phyloP scores from a whole-genome alignment of 345 rosid species.

The Euphorbia peplus region DNA sequence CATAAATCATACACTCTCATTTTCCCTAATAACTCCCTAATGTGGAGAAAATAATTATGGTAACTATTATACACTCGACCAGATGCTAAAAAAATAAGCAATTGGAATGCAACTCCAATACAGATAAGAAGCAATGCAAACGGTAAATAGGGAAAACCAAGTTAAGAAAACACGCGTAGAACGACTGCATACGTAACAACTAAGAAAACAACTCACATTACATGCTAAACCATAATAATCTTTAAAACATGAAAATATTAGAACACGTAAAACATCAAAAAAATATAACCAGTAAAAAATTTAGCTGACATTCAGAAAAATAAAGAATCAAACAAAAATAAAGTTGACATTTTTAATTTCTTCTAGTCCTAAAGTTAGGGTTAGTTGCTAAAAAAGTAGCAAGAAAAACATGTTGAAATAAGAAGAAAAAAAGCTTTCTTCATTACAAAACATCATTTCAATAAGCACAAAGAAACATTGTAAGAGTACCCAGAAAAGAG shows the following conservation, averaged over 20 bases:
- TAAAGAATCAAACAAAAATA: background rate
- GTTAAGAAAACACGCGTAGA: background rate
- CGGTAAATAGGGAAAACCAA: background rate
- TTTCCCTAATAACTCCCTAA: background rate
- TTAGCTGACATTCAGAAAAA: background rate
- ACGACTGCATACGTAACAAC: too few relatives aligned
- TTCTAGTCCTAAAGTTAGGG: background rate
- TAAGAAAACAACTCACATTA: too few relatives aligned
- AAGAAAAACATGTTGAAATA: background rate
- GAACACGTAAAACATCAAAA: constrained; percentile 2
- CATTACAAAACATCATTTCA: too few relatives aligned
- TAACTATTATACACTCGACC: background rate
- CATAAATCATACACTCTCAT: background rate
- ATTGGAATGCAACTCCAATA: background rate
- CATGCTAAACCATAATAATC: too few relatives aligned
- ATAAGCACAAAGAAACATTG: too few relatives aligned
- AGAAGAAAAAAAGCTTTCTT: background rate
- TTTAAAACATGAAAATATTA: background rate
- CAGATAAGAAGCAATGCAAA: background rate
- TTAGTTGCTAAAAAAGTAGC: background rate
- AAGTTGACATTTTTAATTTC: background rate
- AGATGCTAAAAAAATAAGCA: background rate
- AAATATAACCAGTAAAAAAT: background rate
- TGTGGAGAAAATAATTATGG: background rate
- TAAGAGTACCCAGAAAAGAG: too few relatives aligned